phyloP scores from a whole-genome alignment of 2,329 filamentous ascomycete genomes.

The Fusarium heterosporum region DNA sequence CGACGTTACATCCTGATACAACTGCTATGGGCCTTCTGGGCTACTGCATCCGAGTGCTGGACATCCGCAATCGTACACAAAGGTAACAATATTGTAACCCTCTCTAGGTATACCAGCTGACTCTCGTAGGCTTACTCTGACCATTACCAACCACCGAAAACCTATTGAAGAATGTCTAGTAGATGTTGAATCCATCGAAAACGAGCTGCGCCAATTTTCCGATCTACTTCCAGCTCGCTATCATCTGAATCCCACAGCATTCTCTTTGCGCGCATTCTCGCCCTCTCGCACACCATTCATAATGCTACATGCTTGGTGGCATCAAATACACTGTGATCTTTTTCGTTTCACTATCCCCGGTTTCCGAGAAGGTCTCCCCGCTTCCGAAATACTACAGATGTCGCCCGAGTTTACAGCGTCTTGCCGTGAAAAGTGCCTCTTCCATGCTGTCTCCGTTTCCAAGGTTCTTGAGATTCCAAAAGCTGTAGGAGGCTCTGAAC shows the following conservation, averaged over 20 bases:
- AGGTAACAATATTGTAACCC: neutral
- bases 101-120: neutral
- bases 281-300: slow-evolving; percentile 38
- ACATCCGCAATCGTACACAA: slow-evolving; percentile 29
- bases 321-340: slow-evolving; percentile 44
- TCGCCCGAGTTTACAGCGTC: slow-evolving; percentile 1
- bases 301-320: slow-evolving; percentile 46
- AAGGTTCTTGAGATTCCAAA: neutral
- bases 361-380: slow-evolving; percentile 17
- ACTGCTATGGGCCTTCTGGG: slow-evolving; percentile 15
- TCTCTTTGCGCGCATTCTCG: slow-evolving; percentile 40
- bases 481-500: neutral
- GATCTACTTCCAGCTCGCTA: slow-evolving; percentile 25
- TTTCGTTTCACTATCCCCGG: slow-evolving; percentile 42
- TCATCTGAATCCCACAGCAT: slow-evolving; percentile 27
- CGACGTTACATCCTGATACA: neutral
- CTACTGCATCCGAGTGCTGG: slow-evolving; percentile 12
- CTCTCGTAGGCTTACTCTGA: slow-evolving; percentile 25
- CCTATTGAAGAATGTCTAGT: slow-evolving; percentile 19
- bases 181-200: slow-evolving; percentile 22
- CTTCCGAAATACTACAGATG: slow-evolving; percentile 4
- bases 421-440: slow-evolving; percentile 19
- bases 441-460: slow-evolving; percentile 16
- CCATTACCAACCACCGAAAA: slow-evolving; percentile 37
- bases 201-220: slow-evolving; percentile 18